Evolutionary conservation across 257 asterid species (phyloP).

Genomic region (Rhazya stricta): DNA sequence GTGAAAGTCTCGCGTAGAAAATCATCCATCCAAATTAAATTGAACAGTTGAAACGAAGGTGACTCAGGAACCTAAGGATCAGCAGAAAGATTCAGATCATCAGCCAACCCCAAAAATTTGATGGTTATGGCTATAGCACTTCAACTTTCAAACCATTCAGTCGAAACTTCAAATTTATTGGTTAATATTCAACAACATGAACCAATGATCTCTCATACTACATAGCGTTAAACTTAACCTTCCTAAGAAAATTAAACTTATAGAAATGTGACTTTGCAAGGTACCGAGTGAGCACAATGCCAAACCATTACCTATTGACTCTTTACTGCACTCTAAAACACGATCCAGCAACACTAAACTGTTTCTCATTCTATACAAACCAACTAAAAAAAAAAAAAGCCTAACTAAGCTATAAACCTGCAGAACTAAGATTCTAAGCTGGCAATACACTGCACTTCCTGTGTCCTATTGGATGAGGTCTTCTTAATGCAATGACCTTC

Average conservation of each 20-base stretch:
- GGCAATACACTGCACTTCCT: background rate
- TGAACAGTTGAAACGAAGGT: too few relatives aligned
- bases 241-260: background rate
- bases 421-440: conserved; percentile 2
- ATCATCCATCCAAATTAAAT: too few relatives aligned
- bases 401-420: background rate
- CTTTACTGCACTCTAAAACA: background rate
- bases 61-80: too few relatives aligned
- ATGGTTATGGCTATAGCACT: too few relatives aligned
- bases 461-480: background rate
- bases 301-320: background rate
- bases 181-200: background rate
- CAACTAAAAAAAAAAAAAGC: background rate
- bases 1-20: too few relatives aligned
- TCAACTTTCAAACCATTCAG: background rate
- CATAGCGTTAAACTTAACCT: background rate
- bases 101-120: too few relatives aligned
- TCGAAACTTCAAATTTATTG: background rate
- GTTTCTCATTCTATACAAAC: conserved; percentile 9
- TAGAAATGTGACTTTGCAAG: background rate
- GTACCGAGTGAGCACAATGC: background rate
- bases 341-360: background rate
- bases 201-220: background rate
- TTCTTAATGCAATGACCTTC: background rate
- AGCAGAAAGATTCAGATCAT: background rate